These are phyloP conservation scores for Thermochaetoides thermophila DNA, from an alignment of 495 filamentous ascomycete species.

Conservation along the genomic window DNA sequence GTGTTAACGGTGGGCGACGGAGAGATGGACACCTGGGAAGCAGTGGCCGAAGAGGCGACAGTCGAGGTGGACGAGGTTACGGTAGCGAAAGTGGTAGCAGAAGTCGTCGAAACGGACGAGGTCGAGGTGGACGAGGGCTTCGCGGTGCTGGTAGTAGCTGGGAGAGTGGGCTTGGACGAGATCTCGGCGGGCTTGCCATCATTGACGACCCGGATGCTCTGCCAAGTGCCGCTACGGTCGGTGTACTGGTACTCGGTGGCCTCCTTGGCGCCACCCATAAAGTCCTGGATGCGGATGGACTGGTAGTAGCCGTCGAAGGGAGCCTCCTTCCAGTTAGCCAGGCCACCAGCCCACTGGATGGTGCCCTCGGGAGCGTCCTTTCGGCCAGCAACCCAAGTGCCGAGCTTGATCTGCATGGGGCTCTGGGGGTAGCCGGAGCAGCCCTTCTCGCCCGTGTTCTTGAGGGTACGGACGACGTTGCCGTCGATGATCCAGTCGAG, in stretches of 20 bases:
- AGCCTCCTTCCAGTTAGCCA: constrained; percentile 55
- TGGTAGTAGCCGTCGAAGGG: constrained; percentile 80
- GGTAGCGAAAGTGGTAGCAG: constrained; percentile 10
- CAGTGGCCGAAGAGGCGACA: constrained; percentile 6
- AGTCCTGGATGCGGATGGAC: constrained; percentile 66
- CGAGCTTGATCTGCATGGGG: constrained; percentile 74
- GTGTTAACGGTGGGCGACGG: neutral
- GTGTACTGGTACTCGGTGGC: constrained; percentile 55
- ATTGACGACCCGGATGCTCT: constrained; percentile 60
- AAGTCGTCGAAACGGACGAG: constrained; percentile 9
- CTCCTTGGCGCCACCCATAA: constrained; percentile 55
- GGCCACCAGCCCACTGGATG: constrained; percentile 78
- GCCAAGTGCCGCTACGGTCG: constrained; percentile 55
- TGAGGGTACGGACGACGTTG: constrained; percentile 50
- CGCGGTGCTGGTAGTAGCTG: constrained; percentile 11
- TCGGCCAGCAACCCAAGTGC: constrained; percentile 77
- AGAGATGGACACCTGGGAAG: constrained; percentile 2
- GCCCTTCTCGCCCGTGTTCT: constrained; percentile 38
- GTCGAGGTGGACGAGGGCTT: constrained; percentile 12
- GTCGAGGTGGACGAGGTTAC: constrained; percentile 2
- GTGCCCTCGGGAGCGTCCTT: constrained; percentile 53
- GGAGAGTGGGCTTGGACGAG: constrained; percentile 21
- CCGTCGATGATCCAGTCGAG: constrained; percentile 79
- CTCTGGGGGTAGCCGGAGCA: constrained; percentile 76
- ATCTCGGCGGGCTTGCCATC: constrained; percentile 52